phyloP scores from a whole-genome alignment of 2,329 filamentous ascomycete species.

The Penicillium sp. region DNA sequence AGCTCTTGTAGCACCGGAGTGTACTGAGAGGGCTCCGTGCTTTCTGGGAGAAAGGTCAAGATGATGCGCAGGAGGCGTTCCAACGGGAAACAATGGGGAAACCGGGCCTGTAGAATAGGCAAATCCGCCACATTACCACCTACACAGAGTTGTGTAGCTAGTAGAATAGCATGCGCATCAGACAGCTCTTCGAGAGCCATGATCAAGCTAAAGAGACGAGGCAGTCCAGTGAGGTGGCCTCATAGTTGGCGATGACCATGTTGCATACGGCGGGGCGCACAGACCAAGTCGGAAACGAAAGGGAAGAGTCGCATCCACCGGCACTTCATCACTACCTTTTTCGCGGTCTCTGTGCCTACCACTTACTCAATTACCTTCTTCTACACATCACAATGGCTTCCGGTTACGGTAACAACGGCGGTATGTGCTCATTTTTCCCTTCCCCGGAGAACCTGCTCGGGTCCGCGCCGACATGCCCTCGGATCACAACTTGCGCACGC shows the following conservation, averaged over 20 bases:
- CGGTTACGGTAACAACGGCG: slow-evolving; percentile 56
- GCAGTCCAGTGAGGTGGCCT: slow-evolving; percentile 30
- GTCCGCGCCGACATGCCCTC: slow-evolving; percentile 13
- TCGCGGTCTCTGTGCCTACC: slow-evolving; percentile 24
- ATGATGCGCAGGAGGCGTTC: slow-evolving; percentile 60
- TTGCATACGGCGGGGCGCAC: slow-evolving; percentile 30
- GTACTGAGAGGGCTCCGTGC: slow-evolving; percentile 53
- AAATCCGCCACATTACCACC: slow-evolving; percentile 55
- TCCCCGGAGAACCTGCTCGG: slow-evolving; percentile 1
- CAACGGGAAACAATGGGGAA: slow-evolving; percentile 49
- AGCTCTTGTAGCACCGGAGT: slow-evolving; percentile 50
- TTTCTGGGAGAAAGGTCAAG: slow-evolving; percentile 62
- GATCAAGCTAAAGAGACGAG: slow-evolving; percentile 9
- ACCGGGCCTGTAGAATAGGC: slow-evolving; percentile 51
- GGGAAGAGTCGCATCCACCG: slow-evolving; percentile 35
- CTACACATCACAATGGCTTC: slow-evolving; percentile 47
- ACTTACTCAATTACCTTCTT: slow-evolving; percentile 22
- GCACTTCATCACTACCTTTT: slow-evolving; percentile 27
- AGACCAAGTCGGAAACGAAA: slow-evolving; percentile 34
- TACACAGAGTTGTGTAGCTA: slow-evolving; percentile 58
- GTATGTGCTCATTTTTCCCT: slow-evolving; percentile 37
- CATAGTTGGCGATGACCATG: slow-evolving; percentile 25
- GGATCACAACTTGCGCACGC: slow-evolving; percentile 21
- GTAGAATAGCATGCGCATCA: slow-evolving; percentile 57
- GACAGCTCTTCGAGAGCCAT: slow-evolving; percentile 49